These are phyloP conservation scores for Pouteria glomerata DNA, from an alignment of 148 eudicot species.

Conservation along the genomic window DNA sequence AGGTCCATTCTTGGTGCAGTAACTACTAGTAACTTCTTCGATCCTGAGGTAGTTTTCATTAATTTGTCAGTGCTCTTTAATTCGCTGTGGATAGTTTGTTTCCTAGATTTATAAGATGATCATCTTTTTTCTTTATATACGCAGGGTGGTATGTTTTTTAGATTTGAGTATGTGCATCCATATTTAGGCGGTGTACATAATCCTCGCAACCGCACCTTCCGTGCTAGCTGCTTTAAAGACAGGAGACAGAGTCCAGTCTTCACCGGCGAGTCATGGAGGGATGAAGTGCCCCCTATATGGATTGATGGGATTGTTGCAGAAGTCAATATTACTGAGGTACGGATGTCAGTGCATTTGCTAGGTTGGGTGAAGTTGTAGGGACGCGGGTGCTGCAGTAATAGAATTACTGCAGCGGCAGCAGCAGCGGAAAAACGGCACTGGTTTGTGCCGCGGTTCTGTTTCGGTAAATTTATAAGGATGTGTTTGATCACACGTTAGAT, in stretches of 20 bases:
- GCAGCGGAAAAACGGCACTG: too few relatives aligned
- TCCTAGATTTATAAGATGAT: too few relatives aligned
- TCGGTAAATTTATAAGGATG: too few relatives aligned
- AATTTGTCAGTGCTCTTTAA: too few relatives aligned
- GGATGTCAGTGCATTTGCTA: too few relatives aligned
- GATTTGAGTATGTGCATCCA: conserved; percentile 96
- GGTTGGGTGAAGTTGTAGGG: too few relatives aligned
- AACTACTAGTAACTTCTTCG: conserved; percentile 87
- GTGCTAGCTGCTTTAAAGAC: conserved; percentile 83
- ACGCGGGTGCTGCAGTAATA: too few relatives aligned
- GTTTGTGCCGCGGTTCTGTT: too few relatives aligned
- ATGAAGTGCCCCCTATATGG: conserved; percentile 97
- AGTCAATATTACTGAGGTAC: conserved; percentile 93
- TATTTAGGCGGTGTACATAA: conserved; percentile 73
- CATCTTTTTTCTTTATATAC: too few relatives aligned
- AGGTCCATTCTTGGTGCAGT: conserved; percentile 89
- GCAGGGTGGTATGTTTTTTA: conserved; percentile 94
- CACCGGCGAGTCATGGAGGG: conserved; percentile 94
- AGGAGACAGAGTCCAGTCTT: conserved; percentile 92
- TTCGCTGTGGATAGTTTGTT: too few relatives aligned
- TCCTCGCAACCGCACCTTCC: conserved; percentile 75
- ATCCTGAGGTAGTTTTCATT: conserved; percentile 73
- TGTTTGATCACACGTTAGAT: too few relatives aligned
- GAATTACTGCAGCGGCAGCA: too few relatives aligned
- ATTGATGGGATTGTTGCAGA: conserved; percentile 87